Percentiles rank a stretch among this genome's conserved stretches.
These are phyloP conservation scores for Hippophae rhamnoides DNA, from an alignment of 306 rosid species.

Conservation along the genomic window DNA sequence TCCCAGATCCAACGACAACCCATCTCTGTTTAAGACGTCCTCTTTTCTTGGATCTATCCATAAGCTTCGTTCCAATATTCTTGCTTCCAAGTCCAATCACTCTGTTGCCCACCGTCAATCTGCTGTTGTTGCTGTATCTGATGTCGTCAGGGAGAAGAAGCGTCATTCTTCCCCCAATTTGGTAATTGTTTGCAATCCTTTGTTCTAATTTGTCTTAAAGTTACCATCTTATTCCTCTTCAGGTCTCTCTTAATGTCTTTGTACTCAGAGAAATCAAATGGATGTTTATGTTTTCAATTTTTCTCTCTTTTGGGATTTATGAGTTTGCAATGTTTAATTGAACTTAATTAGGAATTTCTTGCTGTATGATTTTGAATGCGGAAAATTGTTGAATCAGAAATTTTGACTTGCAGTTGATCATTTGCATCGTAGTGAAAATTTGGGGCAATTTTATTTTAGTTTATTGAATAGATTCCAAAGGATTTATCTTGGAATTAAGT, in stretches of 20 bases:
- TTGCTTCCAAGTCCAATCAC: slow-evolving; percentile 16
- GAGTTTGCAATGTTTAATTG: not conserved
- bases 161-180: slow-evolving; percentile 42
- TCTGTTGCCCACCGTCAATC: slow-evolving; percentile 33
- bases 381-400: slow-evolving; percentile 1
- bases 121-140: slow-evolving; percentile 53
- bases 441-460: too few relatives aligned
- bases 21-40: slow-evolving; percentile 22
- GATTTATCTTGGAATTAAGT: not conserved
- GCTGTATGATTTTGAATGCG: slow-evolving; percentile 4
- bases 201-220: not conserved
- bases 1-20: slow-evolving; percentile 71
- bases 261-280: too few relatives aligned
- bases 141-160: slow-evolving; percentile 45
- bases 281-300: not conserved
- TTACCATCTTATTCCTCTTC: too few relatives aligned
- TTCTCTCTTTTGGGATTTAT: not conserved
- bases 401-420: slow-evolving; percentile 7
- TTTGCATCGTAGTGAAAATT: not conserved
- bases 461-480: not conserved
- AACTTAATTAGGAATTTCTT: not conserved
- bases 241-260: too few relatives aligned
- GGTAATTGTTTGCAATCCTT: slow-evolving; percentile 24
- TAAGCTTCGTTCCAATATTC: slow-evolving; percentile 40
- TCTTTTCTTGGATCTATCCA: slow-evolving; percentile 66